Evolutionary conservation across 2,329 filamentous ascomycete species (phyloP), one percentile per base, ranked within the genome.

Genomic region (Monilinia aucupariae): DNA sequence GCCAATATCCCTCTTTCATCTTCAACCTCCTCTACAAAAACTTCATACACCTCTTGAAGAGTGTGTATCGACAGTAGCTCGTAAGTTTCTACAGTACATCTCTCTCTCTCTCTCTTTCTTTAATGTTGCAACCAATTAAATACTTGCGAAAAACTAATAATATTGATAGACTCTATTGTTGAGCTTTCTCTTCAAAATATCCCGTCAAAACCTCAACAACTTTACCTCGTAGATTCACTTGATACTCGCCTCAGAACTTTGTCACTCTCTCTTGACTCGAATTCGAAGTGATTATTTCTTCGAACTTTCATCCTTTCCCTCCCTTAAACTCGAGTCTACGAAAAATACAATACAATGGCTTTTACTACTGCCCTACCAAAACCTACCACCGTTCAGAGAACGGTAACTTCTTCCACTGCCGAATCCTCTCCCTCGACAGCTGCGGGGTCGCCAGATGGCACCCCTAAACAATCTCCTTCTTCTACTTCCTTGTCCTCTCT

Each of bases 401-500:
- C 69, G 12, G 66, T 65, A 43, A 71, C 70, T 50, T 68, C 71
- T 1, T 69, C 67, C 32, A 71, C 70, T 30, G 64, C 54, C 55
- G 68, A 72, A 17, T 73, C 73, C 20, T 74, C 76, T 1, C 82
- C 83, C 62, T 82, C 82, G 4, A 85, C 85, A 15, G 80, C 82
- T 63, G 78, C 78, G 50, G 82, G 79, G 56, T 85, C 84, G 4
- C 85, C 85, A 32, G 75, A 74, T 62, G 84, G 86, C 72, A 86
- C 84, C 15, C 85, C 85, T 48, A 79, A 81, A 54, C 79, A 73
- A 34, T 88, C 85, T 25, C 80, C 92, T 53, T 97, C 94, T 9
- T 90, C 90, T 47, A 96, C 93, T 4, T 97, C 94, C 4, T 84
- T 97, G 66, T 97, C 93, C 13, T 97, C 94, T 32, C 82, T 97